Evolutionary conservation across 2,329 filamentous ascomycete genomes (phyloP).

Genomic region (Aspergillus sp.): DNA sequence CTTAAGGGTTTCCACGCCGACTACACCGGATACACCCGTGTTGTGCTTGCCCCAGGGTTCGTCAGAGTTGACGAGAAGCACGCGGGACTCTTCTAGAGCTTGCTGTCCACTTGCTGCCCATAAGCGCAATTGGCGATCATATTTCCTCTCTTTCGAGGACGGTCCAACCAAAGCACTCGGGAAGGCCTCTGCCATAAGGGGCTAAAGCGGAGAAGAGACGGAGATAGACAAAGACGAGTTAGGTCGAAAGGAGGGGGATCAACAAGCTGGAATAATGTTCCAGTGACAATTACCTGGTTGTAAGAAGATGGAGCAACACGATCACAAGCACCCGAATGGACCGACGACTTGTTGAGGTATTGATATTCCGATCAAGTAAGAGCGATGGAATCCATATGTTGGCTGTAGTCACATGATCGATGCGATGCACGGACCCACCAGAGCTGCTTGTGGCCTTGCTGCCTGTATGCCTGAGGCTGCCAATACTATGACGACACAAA

Average conservation of each 20-base stretch:
- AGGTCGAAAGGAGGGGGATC: not conserved
- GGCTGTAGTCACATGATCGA: conserved; percentile 10
- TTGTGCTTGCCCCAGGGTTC: conserved; percentile 39
- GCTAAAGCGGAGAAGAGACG: not conserved
- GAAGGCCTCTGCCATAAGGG: conserved; percentile 41
- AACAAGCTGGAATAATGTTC: not conserved
- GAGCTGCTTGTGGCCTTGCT: not conserved
- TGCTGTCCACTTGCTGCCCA: conserved; percentile 93
- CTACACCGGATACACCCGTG: conserved; percentile 69
- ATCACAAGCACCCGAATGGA: not conserved
- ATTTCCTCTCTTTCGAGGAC: conserved; percentile 71
- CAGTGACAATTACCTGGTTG: not conserved
- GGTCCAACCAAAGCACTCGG: conserved; percentile 47
- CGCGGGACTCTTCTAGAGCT: conserved; percentile 84
- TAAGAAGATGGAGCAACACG: not conserved
- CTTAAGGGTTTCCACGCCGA: conserved; percentile 89
- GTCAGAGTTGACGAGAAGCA: conserved; percentile 82
- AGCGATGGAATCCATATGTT: not conserved
- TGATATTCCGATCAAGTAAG: not conserved
- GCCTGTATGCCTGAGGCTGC: conserved; percentile 11
- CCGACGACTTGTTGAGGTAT: not conserved
- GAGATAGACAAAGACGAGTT: not conserved
- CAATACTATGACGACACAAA: conserved; percentile 21
- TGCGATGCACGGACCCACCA: not conserved
- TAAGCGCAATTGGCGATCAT: conserved; percentile 90